phyloP scores from a whole-genome alignment of 208 protist genomes.

The Crithidia expoeki region DNA sequence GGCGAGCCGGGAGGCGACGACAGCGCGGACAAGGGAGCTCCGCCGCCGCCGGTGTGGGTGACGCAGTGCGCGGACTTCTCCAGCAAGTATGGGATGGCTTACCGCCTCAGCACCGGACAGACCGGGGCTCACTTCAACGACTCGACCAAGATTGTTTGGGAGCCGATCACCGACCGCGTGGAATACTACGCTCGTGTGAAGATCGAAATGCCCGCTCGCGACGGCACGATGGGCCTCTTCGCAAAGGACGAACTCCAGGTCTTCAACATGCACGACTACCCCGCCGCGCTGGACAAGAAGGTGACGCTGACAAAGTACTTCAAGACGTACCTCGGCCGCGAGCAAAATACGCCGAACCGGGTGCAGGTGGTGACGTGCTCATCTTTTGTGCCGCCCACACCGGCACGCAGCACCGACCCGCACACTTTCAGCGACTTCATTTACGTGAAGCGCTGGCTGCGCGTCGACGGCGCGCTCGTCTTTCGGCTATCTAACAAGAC shows the following conservation, averaged over 20 bases:
- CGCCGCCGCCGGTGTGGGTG: slow-evolving; percentile 84
- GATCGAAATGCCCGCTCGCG: slow-evolving; percentile 46
- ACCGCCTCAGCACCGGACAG: slow-evolving; percentile 93
- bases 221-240: slow-evolving; percentile 39
- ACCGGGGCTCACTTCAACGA: slow-evolving; percentile 99
- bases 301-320: slow-evolving; percentile 97
- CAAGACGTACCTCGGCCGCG: slow-evolving; percentile 76
- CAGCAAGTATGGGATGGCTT: slow-evolving; percentile 98
- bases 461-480: slow-evolving; percentile 92
- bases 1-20: slow-evolving; percentile 22
- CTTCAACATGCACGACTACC: slow-evolving; percentile 76
- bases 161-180: slow-evolving; percentile 65
- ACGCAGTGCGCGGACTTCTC: slow-evolving; percentile 95
- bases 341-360: slow-evolving; percentile 42
- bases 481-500: slow-evolving; percentile 96
- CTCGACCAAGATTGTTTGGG: slow-evolving; percentile 95
- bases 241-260: slow-evolving; percentile 77
- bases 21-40: slow-evolving; percentile 16
- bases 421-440: slow-evolving; percentile 78
- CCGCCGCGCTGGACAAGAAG: slow-evolving; percentile 95
- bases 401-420: slow-evolving; percentile 48
- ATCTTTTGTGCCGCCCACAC: slow-evolving; percentile 34
- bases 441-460: slow-evolving; percentile 96
- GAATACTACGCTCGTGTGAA: slow-evolving; percentile 85
- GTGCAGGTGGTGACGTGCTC: slow-evolving; percentile 74